Evolutionary conservation across 2,329 filamentous ascomycete genomes (phyloP), one percentile per base, ranked within the genome.

Genomic region (Amauroascus niger): DNA sequence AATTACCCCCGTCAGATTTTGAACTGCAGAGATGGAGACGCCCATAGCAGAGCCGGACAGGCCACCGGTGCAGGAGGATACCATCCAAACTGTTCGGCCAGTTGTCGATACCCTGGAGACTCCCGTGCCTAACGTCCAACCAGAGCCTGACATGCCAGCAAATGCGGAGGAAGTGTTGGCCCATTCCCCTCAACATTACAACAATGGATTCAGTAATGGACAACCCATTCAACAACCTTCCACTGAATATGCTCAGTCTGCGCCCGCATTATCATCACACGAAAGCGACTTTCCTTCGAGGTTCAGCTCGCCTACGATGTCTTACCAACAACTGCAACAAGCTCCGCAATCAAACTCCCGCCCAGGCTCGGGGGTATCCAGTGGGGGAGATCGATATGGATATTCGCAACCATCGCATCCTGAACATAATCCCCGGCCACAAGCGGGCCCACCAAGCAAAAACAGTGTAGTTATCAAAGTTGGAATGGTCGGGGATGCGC

Each of bases 401-500:
- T 65, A 74, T 52, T 70, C 75, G n/a, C 75, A 76, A 55, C 13
- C 28, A 35, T 65, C 68, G 28, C 75, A 76, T 57, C 73, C 74
- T 47, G 76, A 79, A n/a, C 71, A 73, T 55, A 68, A 68, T 41
- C 63, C 72, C 1, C 68, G 65, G 49, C 64, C 71, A 50, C 69
- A 67, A 44, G 58, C 63, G 50, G 62, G 64, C 41, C 57, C 61
- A n/a, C 63, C 61, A 18, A 65, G 67, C 40, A 76, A 75, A 63
- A 76, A 74, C 58, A 84, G 80, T 64, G 93, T 98, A 35, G 93
- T 98, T 54, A 97, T 98, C 78, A 98, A 98, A 74, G 93, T 98
- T 49, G 93, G 93, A 66, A 98, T 98, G 93, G 93, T 98, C 44
- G 93, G 93, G 45, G 93, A 98, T 74, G 93, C 93, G 55, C 93